Evolutionary conservation across 108 stramenopile species (phyloP).

Genomic region (Asterionellopsis glacialis): DNA sequence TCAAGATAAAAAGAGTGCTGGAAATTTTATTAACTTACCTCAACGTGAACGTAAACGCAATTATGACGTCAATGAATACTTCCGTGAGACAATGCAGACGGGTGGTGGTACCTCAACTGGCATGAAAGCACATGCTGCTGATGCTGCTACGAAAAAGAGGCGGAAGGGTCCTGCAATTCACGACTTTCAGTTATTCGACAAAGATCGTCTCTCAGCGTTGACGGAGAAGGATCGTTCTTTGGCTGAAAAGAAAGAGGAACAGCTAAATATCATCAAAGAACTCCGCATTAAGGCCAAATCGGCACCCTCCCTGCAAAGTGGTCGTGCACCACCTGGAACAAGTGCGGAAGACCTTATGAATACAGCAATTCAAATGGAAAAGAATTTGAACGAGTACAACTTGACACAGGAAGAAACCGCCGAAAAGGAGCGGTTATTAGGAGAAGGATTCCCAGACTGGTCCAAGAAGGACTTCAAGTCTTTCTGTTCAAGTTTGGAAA

Average conservation of each 20-base stretch:
- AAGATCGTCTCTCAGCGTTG: slow-evolving; percentile 67
- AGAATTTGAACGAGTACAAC: slow-evolving; percentile 40
- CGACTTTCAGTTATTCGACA: slow-evolving; percentile 94
- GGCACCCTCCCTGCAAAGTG: slow-evolving; percentile 21
- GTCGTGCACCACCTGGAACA: slow-evolving; percentile 1
- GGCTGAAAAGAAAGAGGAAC: slow-evolving; percentile 62
- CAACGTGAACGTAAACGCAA: slow-evolving; percentile 96
- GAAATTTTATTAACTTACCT: slow-evolving; percentile 90
- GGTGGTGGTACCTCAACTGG: slow-evolving; percentile 37
- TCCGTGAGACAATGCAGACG: slow-evolving; percentile 67
- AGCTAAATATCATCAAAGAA: slow-evolving; percentile 63
- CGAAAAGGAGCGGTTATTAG: slow-evolving; percentile 67
- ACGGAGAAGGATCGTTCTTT: slow-evolving; percentile 71
- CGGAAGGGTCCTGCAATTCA: slow-evolving; percentile 86
- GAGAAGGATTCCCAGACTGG: slow-evolving; percentile 95
- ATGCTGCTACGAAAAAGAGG: slow-evolving; percentile 75
- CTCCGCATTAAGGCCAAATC: slow-evolving; percentile 48
- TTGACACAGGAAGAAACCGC: slow-evolving; percentile 47
- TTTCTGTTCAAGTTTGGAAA: slow-evolving; percentile 84
- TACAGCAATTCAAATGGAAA: slow-evolving; percentile 57
- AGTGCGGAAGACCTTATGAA: slow-evolving; percentile 26
- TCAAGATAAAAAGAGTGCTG: slow-evolving; percentile 50
- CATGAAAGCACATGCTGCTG: slow-evolving; percentile 72
- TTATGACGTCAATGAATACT: slow-evolving; percentile 95
- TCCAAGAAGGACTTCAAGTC: slow-evolving; percentile 83